Evolutionary conservation across 805 yeast species (phyloP).

Genomic region (Zygotorulaspora chibaensis): DNA sequence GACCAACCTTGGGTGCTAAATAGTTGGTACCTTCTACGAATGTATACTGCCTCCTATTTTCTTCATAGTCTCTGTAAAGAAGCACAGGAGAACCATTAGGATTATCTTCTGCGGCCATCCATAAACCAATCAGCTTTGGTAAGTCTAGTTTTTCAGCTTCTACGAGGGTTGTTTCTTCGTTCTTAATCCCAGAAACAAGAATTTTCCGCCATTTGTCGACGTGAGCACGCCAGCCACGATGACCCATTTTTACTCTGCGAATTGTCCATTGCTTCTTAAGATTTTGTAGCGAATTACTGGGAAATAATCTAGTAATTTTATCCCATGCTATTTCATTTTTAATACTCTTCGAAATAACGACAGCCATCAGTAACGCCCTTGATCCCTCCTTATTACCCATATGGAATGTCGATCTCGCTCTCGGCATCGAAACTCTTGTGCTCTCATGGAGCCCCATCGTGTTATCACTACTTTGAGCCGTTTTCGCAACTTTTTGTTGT

Average conservation of each 20-base stretch:
- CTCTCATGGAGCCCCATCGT: no score
- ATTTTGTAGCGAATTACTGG: slow-evolving; percentile 39
- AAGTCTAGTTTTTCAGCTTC: slow-evolving; percentile 52
- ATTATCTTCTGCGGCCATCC: slow-evolving; percentile 54
- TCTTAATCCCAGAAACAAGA: slow-evolving; percentile 53
- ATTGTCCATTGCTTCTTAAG: slow-evolving; percentile 60
- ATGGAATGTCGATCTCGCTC: slow-evolving; percentile 15
- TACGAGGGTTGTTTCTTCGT: slow-evolving; percentile 45
- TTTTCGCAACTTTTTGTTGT: neutral
- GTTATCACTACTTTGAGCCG: neutral
- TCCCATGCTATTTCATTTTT: slow-evolving; percentile 63
- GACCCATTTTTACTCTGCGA: slow-evolving; percentile 57
- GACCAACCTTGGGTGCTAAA: slow-evolving; percentile 36
- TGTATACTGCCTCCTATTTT: slow-evolving; percentile 45
- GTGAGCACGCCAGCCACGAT: slow-evolving; percentile 50
- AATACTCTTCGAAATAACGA: slow-evolving; percentile 63
- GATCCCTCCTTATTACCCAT: slow-evolving; percentile 43
- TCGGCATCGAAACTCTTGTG: neutral
- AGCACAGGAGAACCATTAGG: slow-evolving; percentile 14
- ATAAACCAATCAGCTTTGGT: slow-evolving; percentile 50
- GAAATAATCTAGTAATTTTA: slow-evolving; percentile 48
- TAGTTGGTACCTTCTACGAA: slow-evolving; percentile 35
- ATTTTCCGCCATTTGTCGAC: slow-evolving; percentile 62
- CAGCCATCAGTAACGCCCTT: slow-evolving; percentile 55
- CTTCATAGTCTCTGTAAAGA: slow-evolving; percentile 38